phyloP scores from a whole-genome alignment of 1,139 yeast genomes.

The Candida glucosophila region DNA sequence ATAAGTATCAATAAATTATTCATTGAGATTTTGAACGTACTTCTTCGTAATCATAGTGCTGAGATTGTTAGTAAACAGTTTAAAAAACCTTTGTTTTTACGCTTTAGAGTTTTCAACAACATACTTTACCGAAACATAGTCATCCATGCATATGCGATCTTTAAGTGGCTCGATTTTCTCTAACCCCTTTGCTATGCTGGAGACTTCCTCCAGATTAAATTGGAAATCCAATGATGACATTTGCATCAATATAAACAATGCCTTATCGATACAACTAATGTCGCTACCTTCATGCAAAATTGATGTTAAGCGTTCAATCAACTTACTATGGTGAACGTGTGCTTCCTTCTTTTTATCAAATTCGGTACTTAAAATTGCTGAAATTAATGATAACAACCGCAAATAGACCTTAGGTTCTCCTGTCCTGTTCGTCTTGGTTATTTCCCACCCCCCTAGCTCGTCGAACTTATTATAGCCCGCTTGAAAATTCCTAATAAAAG shows the following conservation, averaged over 20 bases:
- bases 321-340: constrained; percentile 31
- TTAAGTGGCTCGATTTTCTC: constrained; percentile 31
- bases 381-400: constrained; percentile 48
- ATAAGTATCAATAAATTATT: too few species aligned
- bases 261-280: constrained; percentile 52
- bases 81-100: too few species aligned
- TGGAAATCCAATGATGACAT: constrained; percentile 36
- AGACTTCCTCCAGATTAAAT: constrained; percentile 41
- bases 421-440: constrained; percentile 11
- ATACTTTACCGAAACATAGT: constrained; percentile 41
- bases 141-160: constrained; percentile 47
- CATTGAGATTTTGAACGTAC: too few species aligned
- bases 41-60: too few species aligned
- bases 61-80: too few species aligned
- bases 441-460: constrained; percentile 55
- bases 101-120: too few species aligned
- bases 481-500: constrained; percentile 63
- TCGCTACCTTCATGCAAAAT: constrained; percentile 34
- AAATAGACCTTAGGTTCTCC: constrained; percentile 34
- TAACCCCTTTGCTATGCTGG: constrained; percentile 31
- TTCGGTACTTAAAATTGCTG: constrained; percentile 50
- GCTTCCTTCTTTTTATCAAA: constrained; percentile 28
- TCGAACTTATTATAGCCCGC: constrained; percentile 50
- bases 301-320: constrained; percentile 29
- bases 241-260: constrained; percentile 44